Evolutionary conservation across 768 basidiomycete species (phyloP), one percentile per base, ranked within the genome.

Genomic region (Suillus alpinus): DNA sequence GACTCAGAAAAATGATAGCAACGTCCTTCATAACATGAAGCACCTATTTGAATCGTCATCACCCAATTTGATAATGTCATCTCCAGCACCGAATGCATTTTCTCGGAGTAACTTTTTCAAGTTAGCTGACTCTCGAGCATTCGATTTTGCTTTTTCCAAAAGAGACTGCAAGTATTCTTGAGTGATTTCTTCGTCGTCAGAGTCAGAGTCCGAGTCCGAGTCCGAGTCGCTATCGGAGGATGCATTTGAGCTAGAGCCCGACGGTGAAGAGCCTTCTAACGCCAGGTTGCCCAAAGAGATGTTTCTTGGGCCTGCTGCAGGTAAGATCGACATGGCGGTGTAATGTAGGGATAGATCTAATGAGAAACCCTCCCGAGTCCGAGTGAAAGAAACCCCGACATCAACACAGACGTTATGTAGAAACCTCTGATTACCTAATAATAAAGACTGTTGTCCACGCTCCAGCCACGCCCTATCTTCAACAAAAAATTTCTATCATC

Each of bases 141-240:
- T 84, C 67, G 78, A 71, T 65, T 81, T 79, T 18, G 89, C 90
- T 59, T 81, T 83, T 62, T 86, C 81, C 13, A 93, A 74, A 0
- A 91, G 73, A 7, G 82, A 86, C 36, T 86, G 78, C 6, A 91
- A 78, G 61, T 85, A 86, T 65, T 86, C 84, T 41, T 79, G 76
- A 0, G 85, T 85, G 32, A 86, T 75, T 47, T 83, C 79, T 5
- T 76, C 75, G 60, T 82, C 82, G 23, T 83, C 75, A 5, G 65
- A 41, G 32, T 75, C 75, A 9, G 75, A 77, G 40, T 71, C 71
- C n/a, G n/a, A n/a, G n/a, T n/a, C n/a, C n/a, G n/a, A n/a, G n/a
- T n/a, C n/a, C n/a, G 75, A 74, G 34, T 66, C 59, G 31, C 72
- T 68, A 56, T 71, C 73, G 1, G 75, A 76, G 26, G 76, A 76